A percentile compares a stretch with the other conserved stretches of the same genome.
phyloP scores from a whole-genome alignment of 2,329 filamentous ascomycete genomes.

The Fusarium protoensiforme region DNA sequence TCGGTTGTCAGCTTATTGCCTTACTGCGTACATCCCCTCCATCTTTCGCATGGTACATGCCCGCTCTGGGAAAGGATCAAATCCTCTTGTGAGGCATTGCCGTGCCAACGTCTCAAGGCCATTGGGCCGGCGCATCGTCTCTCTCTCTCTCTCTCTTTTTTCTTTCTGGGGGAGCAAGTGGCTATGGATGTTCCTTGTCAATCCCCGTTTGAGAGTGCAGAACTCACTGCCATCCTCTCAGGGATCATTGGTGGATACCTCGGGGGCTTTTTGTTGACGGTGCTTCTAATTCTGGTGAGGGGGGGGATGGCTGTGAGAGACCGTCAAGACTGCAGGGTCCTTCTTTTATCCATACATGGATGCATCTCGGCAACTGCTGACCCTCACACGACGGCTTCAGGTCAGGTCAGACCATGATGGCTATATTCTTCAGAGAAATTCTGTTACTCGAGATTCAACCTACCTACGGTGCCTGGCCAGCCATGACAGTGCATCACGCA shows the following conservation, averaged over 20 bases:
- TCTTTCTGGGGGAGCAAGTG: not conserved
- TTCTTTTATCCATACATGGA: not conserved
- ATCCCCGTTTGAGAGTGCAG: not conserved
- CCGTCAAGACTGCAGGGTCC: not conserved
- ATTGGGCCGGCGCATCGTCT: not conserved
- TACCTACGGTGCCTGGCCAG: not conserved
- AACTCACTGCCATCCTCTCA: not conserved
- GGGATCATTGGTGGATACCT: constrained; percentile 21
- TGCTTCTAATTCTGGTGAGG: not conserved
- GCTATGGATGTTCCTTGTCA: not conserved
- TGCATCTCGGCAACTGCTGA: not conserved
- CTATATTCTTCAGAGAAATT: not conserved
- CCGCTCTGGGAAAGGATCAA: not conserved
- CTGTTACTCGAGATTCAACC: not conserved
- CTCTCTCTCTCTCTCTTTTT: not conserved
- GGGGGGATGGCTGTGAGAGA: not conserved
- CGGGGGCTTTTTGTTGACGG: not conserved
- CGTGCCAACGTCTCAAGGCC: not conserved
- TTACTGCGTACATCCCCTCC: not conserved
- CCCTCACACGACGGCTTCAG: not conserved
- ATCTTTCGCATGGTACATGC: not conserved
- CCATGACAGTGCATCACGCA: not conserved
- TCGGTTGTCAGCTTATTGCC: constrained; percentile 3
- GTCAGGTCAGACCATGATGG: not conserved
- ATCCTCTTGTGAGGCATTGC: not conserved